Evolutionary conservation across 1,284 basidiomycete species (phyloP), one percentile per base, ranked within the genome.

Genomic region (Cryptococcus depauperatus): DNA sequence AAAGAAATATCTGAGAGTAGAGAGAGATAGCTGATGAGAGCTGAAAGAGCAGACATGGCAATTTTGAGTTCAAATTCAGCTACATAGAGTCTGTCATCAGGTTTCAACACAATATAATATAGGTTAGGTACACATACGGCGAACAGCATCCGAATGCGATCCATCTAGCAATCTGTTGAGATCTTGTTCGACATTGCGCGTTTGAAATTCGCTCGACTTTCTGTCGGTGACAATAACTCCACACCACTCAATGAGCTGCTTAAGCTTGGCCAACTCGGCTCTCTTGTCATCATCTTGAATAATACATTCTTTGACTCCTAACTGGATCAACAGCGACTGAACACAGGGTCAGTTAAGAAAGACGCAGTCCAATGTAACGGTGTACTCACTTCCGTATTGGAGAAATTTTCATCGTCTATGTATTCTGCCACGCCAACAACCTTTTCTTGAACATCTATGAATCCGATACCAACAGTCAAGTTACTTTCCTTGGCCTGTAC

Each of bases 361-460:
- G 7, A 19, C 18, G 43, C 35, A 43, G 13, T 26, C 22, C 37
- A 34, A 29, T n/a, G 32, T 34, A 19, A 16, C 22, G 9, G 10
- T n/a, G 18, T 3, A 37, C 43, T 38, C 46, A 90, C 90, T 76
- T 98, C 93, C 3, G 85, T 84, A 63, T 98, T 98, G 1, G 88
- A 91, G 70, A 92, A 97, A 10, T 92, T 75, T 52, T 98, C 95
- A 59, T 93, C 95, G 63, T 99, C 95, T 1, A 83, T 80, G 59
- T 88, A 98, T 55, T 98, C 89, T 14, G 87, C 77, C 73, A 96
- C 54, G 70, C 78, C 71, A 23, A 79, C 64, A 35, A 70, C 65
- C 42, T 75, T 73, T 46, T 74, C 69, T 39, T 74, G 73, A 16
- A 76, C 75, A 59, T 79, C 78, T 13, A 75, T 73, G 51, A 75